phyloP scores from a whole-genome alignment of 305 asterid species.

The Fraxinus xanthoxyloides region DNA sequence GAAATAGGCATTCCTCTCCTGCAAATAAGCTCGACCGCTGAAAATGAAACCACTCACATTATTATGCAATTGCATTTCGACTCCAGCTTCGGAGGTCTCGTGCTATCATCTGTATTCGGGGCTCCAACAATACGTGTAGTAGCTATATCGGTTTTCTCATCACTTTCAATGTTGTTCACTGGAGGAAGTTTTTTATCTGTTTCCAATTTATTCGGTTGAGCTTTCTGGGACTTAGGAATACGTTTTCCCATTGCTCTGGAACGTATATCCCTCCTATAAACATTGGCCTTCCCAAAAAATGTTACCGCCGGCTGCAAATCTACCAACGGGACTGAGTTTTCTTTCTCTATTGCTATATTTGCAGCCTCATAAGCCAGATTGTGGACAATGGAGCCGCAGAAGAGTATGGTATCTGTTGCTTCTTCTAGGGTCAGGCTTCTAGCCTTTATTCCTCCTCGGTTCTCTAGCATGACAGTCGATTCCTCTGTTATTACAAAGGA shows the following conservation, averaged over 20 bases:
- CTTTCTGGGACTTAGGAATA: slow-evolving; percentile 59
- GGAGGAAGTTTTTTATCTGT: slow-evolving; percentile 44
- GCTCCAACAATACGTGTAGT: slow-evolving; percentile 45
- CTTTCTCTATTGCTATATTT: slow-evolving; percentile 72
- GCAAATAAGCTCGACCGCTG: slow-evolving; percentile 5
- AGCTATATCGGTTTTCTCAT: slow-evolving; percentile 37
- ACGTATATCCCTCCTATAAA: slow-evolving; percentile 52
- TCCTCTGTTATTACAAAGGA: slow-evolving; percentile 50
- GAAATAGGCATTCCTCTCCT: not conserved
- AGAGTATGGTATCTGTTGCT: slow-evolving; percentile 93
- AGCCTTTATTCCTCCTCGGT: slow-evolving; percentile 37
- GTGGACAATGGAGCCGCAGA: slow-evolving; percentile 96
- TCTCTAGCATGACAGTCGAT: slow-evolving; percentile 54
- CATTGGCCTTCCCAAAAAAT: slow-evolving; percentile 40
- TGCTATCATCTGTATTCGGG: slow-evolving; percentile 51
- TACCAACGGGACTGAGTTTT: slow-evolving; percentile 38
- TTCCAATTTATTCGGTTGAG: slow-evolving; percentile 50
- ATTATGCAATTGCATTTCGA: slow-evolving; percentile 94
- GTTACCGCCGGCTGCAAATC: slow-evolving; percentile 50
- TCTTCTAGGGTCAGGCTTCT: slow-evolving; percentile 88
- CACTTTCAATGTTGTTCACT: not conserved
- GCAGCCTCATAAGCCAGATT: slow-evolving; percentile 85
- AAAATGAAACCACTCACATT: slow-evolving; percentile 44
- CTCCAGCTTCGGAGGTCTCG: slow-evolving; percentile 82
- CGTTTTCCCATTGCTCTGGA: slow-evolving; percentile 49